Conservation (phyloP, 768 basidiomycete species). For the Phanerochaete carnosa region DNA sequence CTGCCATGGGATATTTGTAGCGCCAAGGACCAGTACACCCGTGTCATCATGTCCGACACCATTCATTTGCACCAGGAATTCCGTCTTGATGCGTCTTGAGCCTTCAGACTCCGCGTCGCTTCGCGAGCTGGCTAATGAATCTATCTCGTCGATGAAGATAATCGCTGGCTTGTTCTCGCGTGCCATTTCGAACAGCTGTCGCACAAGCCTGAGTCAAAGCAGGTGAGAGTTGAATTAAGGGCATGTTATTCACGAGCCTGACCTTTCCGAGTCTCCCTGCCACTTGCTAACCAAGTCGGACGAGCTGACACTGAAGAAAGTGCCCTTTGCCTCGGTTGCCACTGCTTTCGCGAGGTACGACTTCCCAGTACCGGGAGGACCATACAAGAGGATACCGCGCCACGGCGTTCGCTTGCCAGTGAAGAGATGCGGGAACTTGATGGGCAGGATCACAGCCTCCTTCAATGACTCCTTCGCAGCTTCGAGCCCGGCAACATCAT, state of each 20-base stretch:
- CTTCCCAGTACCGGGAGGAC: constrained; percentile 97
- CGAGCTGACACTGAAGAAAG: constrained; percentile 95
- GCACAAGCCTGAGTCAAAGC: constrained; percentile 66
- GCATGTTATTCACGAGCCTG: constrained; percentile 20
- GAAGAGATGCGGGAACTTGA: constrained; percentile 98
- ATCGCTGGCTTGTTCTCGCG: constrained; percentile 95
- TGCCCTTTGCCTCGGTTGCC: constrained; percentile 98
- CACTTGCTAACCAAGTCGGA: constrained; percentile 97
- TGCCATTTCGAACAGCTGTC: constrained; percentile 94
- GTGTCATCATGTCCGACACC: constrained; percentile 98
- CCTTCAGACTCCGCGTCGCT: constrained; percentile 98
- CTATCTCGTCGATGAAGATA: constrained; percentile 99
- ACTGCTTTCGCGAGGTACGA: constrained; percentile 97
- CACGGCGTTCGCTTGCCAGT: constrained; percentile 98
- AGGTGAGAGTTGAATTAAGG: not conserved
- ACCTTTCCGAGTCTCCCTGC: constrained; percentile 99
- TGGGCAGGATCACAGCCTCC: constrained; percentile 98
- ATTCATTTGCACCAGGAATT: constrained; percentile 98
- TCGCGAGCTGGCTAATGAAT: constrained; percentile 91
- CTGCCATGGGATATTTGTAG: constrained; percentile 99
- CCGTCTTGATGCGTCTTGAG: constrained; percentile 95
- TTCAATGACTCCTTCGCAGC: constrained; percentile 94
- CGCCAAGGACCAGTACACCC: constrained; percentile 93
- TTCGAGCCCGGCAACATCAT: constrained; percentile 96
- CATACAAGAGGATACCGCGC: constrained; percentile 94